Percentiles rank a stretch among this genome's conserved stretches.
phyloP scores from a whole-genome alignment of 169 alveolate genomes.

The Plasmodium coatneyi region DNA sequence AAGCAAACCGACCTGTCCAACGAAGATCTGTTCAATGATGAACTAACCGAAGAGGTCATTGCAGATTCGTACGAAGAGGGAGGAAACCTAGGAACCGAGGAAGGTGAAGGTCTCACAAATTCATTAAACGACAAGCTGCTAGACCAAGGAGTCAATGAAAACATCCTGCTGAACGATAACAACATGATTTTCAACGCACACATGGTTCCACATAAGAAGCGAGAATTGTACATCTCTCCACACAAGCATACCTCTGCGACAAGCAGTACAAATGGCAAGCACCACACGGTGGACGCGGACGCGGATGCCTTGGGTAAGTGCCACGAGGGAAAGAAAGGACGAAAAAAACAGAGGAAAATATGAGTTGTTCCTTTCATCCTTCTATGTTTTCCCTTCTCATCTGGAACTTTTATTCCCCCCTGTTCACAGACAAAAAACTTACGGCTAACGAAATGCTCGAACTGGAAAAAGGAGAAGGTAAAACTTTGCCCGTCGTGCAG shows the following conservation, averaged over 20 bases:
- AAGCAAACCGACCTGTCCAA: not conserved
- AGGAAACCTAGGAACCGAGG: not conserved
- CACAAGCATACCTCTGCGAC: conserved; percentile 17
- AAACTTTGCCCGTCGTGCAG: not conserved
- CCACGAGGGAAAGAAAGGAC: not conserved
- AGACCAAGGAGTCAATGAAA: conserved; percentile 56
- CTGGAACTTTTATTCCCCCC: not conserved
- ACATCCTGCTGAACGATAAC: conserved; percentile 29
- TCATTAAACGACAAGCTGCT: not conserved
- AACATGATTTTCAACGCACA: not conserved
- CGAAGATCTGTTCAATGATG: conserved; percentile 15
- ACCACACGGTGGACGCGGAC: not conserved
- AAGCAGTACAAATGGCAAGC: not conserved
- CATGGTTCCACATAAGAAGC: conserved; percentile 34
- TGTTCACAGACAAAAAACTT: conserved; percentile 7
- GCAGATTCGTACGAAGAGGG: not conserved
- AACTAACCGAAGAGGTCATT: not conserved
- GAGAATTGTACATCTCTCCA: conserved; percentile 32
- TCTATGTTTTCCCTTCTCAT: not conserved
- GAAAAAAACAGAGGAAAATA: not conserved
- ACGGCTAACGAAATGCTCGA: conserved; percentile 21
- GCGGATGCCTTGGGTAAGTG: conserved; percentile 18
- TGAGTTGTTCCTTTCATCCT: not conserved
- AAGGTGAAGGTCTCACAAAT: not conserved
- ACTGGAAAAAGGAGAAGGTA: conserved; percentile 27